Evolutionary conservation across 164 flowering plant species (phyloP), one percentile per base, ranked within the genome.

Genomic region (Sextonia rubra): DNA sequence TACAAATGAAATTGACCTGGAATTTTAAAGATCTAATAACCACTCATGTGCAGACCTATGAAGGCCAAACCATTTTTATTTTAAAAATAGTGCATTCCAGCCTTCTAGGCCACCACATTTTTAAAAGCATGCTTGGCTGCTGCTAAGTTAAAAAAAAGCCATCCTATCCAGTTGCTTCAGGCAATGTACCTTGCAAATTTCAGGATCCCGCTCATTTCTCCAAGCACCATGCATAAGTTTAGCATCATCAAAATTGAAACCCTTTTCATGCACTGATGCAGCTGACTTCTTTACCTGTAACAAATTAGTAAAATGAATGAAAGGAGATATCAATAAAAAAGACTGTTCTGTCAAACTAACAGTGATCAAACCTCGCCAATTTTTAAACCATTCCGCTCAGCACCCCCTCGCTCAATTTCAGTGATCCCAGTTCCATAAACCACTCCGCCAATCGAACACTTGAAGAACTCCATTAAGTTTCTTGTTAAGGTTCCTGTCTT

Each of bases 401-500:
- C 93, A 29, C 76, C 77, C 58, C 93, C 98, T 72, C 82, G 83
- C 81, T 95, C 98, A 77, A 86, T 89, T 82, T 95, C 99, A 76
- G 97, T 95, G 52, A 91, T 69, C 64, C 99, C 98, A 77, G 86
- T 83, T 73, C 99, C 98, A 82, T 95, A 95, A 24, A 84, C 79
- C 81, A 86, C 94, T 75, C 97, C 97, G 64, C 93, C 94, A 89
- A 95, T 90, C 56, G 99, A 93, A 76, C 99, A 93, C 77, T 95
- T 95, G 66, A 95, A 95, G 82, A 95, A 95, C 82, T 95, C 99
- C 99, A 95, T 95, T 75, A 93, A 71, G 67, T 95, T 95, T 82
- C 97, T 86, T 25, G 98, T 95, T 30, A 95, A 74, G 30, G 99
- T 95, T 71, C 99, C 99, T 26, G 99, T 95, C 89, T 95, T 95